Evolutionary conservation across 106 monocot species (phyloP).

Genomic region (Dendrobium officinale): DNA sequence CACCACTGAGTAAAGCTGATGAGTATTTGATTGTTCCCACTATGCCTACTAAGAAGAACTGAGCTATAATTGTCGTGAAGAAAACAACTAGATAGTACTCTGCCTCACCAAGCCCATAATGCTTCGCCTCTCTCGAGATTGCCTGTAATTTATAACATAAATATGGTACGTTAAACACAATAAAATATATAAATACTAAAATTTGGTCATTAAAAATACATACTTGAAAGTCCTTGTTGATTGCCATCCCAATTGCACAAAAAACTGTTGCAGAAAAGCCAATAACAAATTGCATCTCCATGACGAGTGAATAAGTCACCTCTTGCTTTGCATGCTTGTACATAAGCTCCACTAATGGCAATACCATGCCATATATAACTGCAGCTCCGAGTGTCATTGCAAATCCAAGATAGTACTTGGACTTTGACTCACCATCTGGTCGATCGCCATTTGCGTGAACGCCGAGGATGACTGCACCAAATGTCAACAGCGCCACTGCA

Average conservation of each 20-base stretch:
- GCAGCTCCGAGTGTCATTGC: constrained; percentile 16
- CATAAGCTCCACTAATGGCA: constrained; percentile 23
- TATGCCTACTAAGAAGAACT: constrained; percentile 34
- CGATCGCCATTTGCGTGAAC: constrained; percentile 8
- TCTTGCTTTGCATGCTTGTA: constrained; percentile 10
- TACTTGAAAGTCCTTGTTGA: constrained; percentile 32
- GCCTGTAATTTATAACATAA: constrained; percentile 18
- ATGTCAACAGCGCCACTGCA: constrained; percentile 16
- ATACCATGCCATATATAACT: constrained; percentile 9
- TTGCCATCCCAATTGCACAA: constrained; percentile 21
- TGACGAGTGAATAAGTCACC: constrained; percentile 4
- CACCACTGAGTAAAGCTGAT: constrained; percentile 42
- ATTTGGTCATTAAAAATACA: background rate
- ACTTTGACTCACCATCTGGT: constrained; percentile 10
- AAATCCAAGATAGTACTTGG: constrained; percentile 17
- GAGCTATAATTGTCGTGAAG: constrained; percentile 23
- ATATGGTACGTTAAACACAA: no score
- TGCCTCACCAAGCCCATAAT: constrained; percentile 32
- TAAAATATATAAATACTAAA: no score
- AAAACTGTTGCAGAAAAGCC: constrained; percentile 15
- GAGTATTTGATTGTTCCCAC: constrained; percentile 36
- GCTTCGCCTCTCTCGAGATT: constrained; percentile 39
- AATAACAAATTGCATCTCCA: constrained; percentile 22
- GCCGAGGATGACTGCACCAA: constrained; percentile 23
- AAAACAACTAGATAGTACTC: constrained; percentile 53